Evolutionary conservation across 805 yeast species (phyloP), one percentile per base, ranked within the genome.

Genomic region (Monosporozyma yasuniensis): DNA sequence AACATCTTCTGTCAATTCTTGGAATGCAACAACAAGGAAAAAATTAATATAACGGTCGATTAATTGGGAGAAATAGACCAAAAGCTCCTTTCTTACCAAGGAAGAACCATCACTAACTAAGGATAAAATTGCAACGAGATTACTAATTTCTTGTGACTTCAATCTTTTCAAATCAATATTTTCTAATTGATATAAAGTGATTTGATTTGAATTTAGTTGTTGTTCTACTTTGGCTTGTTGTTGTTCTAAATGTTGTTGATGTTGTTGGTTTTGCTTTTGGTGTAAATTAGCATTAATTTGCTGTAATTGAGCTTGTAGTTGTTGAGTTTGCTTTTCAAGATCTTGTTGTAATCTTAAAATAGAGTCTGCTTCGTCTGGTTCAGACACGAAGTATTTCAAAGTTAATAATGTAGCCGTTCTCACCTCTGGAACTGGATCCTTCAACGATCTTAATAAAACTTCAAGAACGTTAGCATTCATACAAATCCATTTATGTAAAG

Each of bases 401-500:
- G 96, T 85, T 32, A 81, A 70, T 11, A 93, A 69, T 3, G 87
- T 79, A 0, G 97, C 87, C 0, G 96, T 84, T 50, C 98, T 73
- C 1, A 93, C 96, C 65, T 93, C 99, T 0, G 98, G 96, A 44
- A 91, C 88, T 0, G 97, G 96, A 62, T 93, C 98, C 54, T 77
- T 78, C 16, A 89, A 73, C 38, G 86, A 68, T 22, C 71, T 70
- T 30, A 81, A 63, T 27, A 91, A 59, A 3, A 56, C 53, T 21
- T 74, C 78, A 14, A 84, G 66, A 22, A 79, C 76, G 0, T 84
- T 84, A 50, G 81, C 83, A 55, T 82, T 79, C 56, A 79, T 75
- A 23, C 83, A 80, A 22, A 85, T 75, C 74, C 80, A 78, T 60
- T 84, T 83, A 11, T 90, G 89, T 49, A 87, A 89, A 0, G 84